A percentile compares a stretch with the other conserved stretches of the same genome.
phyloP scores from a whole-genome alignment of 1,139 yeast genomes.

The Suhomyces guaymorum region DNA sequence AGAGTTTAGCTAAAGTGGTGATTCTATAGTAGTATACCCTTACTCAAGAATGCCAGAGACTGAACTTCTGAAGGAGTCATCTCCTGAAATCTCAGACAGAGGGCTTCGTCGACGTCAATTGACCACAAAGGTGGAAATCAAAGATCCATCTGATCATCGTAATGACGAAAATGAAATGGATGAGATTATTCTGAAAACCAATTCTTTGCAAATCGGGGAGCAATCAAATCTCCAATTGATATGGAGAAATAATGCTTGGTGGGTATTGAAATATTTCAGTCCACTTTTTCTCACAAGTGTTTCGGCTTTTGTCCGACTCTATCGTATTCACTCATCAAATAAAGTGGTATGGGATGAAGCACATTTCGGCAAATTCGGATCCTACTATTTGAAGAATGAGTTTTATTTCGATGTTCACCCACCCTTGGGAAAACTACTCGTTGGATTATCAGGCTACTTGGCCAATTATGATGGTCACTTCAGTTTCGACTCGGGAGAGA shows the following conservation, averaged over 20 bases:
- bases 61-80: too few species aligned
- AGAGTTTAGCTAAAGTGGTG: too few species aligned
- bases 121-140: too few species aligned
- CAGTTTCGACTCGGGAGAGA: conserved; percentile 61
- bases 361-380: conserved; percentile 73
- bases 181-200: conserved; percentile 18
- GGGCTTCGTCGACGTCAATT: too few species aligned
- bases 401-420: conserved; percentile 81
- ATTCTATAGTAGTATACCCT: too few species aligned
- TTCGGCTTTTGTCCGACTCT: conserved; percentile 68
- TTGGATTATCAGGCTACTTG: conserved; percentile 65
- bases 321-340: conserved; percentile 60
- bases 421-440: conserved; percentile 70
- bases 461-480: conserved; percentile 70
- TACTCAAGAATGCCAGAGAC: too few species aligned
- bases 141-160: too few species aligned
- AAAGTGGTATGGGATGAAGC: conserved; percentile 96
- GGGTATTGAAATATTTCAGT: conserved; percentile 25
- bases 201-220: conserved; percentile 13
- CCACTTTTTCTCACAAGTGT: conserved; percentile 51
- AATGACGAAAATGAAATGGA: conserved; percentile 12
- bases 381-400: conserved; percentile 62
- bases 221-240: conserved; percentile 2
- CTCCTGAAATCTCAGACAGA: too few species aligned
- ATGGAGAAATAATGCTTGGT: conserved; percentile 2